Evolutionary conservation across 176 grass and related monocot species (phyloP), one percentile per base, ranked within the genome.

Genomic region (Oryza rufipogon): DNA sequence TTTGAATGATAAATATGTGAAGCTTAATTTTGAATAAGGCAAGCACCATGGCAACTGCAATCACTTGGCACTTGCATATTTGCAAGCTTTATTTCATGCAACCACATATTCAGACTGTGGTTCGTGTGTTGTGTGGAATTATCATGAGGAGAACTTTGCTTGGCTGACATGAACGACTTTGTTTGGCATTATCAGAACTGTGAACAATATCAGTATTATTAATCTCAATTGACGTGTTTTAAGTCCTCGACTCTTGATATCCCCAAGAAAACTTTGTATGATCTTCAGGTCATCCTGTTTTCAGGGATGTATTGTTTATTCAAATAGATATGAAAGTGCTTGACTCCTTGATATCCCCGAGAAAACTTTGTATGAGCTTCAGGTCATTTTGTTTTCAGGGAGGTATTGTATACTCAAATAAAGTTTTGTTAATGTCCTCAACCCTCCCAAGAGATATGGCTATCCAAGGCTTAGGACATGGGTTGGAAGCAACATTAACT

Each of bases 391-490:
- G 47, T 74, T 84, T 83, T n/a, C 80, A 92, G 90, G 90, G 90
- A 20, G 90, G 90, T 39, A 89, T 92, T 72, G 74, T 89, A 83
- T 92, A 92, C 80, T 89, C 90, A 60, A 92, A 92, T 88, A 92
- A 83, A 83, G 86, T 92, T 34, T 7, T 89, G 76, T 49, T 92
- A 66, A 86, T 92, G 75, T 89, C 90, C 67, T 80, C 90, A 39
- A 75, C 47, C 17, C 32, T 67, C 63, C 86, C 90, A 2, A 88
- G 76, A 63, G 90, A 83, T 65, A 61, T 52, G 41, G 42, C 83
- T 64, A 92, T 86, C 20, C 74, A 80, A 16, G 56, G 64, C 49
- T 88, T 64, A 52, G 74, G 69, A 72, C 80, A 86, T 89, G 90
- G 87, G 63, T 83, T 92, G 83, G 83, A 89, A 89, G 54, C 75